phyloP scores from a whole-genome alignment of 257 asterid species.

The Solanum chmielewskii region DNA sequence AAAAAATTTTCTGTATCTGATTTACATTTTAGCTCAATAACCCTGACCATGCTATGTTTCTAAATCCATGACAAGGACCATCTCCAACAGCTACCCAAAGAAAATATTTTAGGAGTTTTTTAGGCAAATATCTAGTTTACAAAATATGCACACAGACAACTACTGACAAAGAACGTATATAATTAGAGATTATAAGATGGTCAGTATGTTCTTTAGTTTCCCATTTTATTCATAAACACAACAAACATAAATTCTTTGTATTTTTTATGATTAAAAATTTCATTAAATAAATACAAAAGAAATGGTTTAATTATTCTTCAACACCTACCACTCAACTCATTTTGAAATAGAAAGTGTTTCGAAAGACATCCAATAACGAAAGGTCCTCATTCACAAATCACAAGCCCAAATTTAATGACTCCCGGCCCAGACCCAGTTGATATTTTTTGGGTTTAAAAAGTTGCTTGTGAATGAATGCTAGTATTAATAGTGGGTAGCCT shows the following conservation, averaged over 20 bases:
- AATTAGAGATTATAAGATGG: neutral
- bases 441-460: neutral
- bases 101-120: neutral
- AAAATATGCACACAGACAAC: neutral
- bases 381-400: neutral
- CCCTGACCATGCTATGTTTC: neutral
- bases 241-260: neutral
- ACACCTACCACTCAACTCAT: too few species aligned
- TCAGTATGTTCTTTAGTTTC: neutral
- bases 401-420: neutral
- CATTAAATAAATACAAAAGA: too few species aligned
- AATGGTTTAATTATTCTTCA: neutral
- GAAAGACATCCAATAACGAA: neutral
- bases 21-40: neutral
- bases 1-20: neutral
- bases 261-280: neutral
- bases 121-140: neutral
- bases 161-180: neutral
- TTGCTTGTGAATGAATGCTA: neutral
- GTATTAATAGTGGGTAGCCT: neutral
- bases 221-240: neutral
- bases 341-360: too few species aligned
- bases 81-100: neutral
- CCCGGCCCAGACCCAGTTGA: neutral
- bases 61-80: neutral